A percentile compares a stretch with the other conserved stretches of the same genome.
These are phyloP conservation scores for Fusarium virguliforme DNA, from an alignment of 2,329 filamentous ascomycete species.

Conservation along the genomic window DNA sequence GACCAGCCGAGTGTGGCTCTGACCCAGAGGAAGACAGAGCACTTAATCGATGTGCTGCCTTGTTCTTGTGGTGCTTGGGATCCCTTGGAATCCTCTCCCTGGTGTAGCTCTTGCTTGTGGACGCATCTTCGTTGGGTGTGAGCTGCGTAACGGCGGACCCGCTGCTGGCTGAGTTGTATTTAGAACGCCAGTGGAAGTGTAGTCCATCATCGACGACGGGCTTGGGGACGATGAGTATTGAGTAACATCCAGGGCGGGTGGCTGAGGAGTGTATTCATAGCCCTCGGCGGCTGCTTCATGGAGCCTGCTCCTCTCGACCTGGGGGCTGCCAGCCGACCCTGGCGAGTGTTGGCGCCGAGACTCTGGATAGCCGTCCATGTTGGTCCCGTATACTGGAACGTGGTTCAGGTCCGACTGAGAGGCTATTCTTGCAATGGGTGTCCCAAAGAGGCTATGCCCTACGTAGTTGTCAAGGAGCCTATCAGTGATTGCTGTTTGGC, in stretches of 20 bases:
- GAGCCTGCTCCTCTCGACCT: conserved; percentile 2
- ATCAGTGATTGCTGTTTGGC: conserved; percentile 16
- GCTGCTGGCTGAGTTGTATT: conserved; percentile 28
- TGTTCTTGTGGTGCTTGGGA: conserved; percentile 28
- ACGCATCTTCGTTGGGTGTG: conserved; percentile 29
- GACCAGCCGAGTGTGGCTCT: conserved; percentile 28
- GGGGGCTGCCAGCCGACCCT: background rate
- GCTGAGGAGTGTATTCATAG: conserved; percentile 24
- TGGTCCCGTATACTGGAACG: background rate
- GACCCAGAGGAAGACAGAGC: conserved; percentile 32
- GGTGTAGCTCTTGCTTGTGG: conserved; percentile 12
- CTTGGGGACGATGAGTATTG: conserved; percentile 37
- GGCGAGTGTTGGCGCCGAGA: background rate
- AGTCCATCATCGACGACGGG: conserved; percentile 34
- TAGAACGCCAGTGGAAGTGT: conserved; percentile 24
- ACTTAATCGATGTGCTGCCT: conserved; percentile 32
- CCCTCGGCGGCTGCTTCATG: conserved; percentile 26
- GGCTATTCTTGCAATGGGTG: background rate
- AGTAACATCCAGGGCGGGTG: conserved; percentile 21
- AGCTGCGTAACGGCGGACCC: conserved; percentile 44
- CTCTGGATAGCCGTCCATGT: conserved; percentile 25
- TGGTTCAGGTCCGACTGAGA: background rate
- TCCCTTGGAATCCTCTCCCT: conserved; percentile 29
- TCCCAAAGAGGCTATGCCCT: background rate
- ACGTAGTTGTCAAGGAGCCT: background rate